A percentile compares a stretch with the other conserved stretches of the same genome.
These are phyloP conservation scores for Suhomyces sp. DNA, from an alignment of 805 yeast genomes.

Conservation along the genomic window DNA sequence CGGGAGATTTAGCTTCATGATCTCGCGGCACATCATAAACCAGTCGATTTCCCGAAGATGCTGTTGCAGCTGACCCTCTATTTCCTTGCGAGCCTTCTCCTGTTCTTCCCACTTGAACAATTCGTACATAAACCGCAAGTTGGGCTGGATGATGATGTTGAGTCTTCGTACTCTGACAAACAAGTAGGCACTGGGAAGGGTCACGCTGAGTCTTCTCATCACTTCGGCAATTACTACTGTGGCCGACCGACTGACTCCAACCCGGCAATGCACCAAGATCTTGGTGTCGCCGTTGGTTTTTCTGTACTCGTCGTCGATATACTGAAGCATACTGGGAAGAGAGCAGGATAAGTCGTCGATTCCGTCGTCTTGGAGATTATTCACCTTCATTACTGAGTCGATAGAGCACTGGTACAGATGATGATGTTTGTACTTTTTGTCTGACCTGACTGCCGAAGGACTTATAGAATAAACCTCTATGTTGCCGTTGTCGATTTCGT, in stretches of 20 bases:
- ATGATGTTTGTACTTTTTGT: background rate
- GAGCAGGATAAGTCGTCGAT: conserved; percentile 68
- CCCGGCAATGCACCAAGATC: conserved; percentile 84
- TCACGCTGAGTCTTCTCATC: conserved; percentile 69
- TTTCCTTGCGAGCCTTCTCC: conserved; percentile 13
- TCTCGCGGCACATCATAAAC: conserved; percentile 82
- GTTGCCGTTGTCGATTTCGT: conserved; percentile 26
- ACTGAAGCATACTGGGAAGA: conserved; percentile 61
- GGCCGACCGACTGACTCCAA: conserved; percentile 93
- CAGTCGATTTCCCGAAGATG: conserved; percentile 72
- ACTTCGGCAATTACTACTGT: conserved; percentile 95
- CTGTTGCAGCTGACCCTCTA: background rate
- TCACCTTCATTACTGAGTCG: conserved; percentile 56
- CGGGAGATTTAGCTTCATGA: conserved; percentile 70
- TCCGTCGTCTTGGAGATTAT: conserved; percentile 87
- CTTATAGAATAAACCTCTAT: conserved; percentile 29
- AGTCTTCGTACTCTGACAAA: conserved; percentile 86
- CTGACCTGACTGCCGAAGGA: conserved; percentile 14
- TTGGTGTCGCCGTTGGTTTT: conserved; percentile 23
- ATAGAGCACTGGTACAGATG: conserved; percentile 22
- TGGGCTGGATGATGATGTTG: conserved; percentile 93
- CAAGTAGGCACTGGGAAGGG: conserved; percentile 75
- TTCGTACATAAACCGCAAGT: conserved; percentile 87
- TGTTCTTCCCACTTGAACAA: conserved; percentile 56
- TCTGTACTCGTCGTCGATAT: conserved; percentile 47